Evolutionary conservation across 2,329 filamentous ascomycete genomes (phyloP), one percentile per base, ranked within the genome.

Genomic region (Colletotrichum orchidophilum): DNA sequence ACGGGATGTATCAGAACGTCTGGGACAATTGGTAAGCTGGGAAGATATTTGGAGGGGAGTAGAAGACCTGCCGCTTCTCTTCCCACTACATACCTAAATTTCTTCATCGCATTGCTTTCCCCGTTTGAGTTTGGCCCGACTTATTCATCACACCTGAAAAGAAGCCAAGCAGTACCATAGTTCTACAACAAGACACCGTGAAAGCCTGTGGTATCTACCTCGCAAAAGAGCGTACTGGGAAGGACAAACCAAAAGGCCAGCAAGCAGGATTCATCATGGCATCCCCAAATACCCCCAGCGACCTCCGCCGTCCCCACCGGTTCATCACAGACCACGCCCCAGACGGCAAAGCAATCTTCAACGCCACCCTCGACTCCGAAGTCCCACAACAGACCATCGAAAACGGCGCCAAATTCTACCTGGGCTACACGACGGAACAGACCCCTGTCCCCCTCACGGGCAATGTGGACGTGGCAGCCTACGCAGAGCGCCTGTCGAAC

Each of bases 291-390:
- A 33, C 65, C 5, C 42, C 68, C 8, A 69, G 24, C 64, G 35
- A 63, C 59, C 64, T 71, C 27, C 69, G 71, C 26, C 71, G 53
- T 58, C 74, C 71, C 65, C 74, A 74, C 33, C 78, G 79, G 52
- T 78, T 74, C 74, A 80, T 80, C 64, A 77, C 80, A 68, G 79
- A 79, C 70, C 81, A 83, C 76, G 73, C 80, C 72, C 57, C 70
- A 42, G 39, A 73, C 13, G 81, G 81, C 29, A 72, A 77, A 42
- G 80, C 82, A 29, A 74, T 83, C 58, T 81, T 83, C 74, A 79
- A 78, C 33, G 69, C 58, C 26, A 66, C 74, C 18, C 68, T 81
- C 35, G 70, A 79, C 1, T 73, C 73, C 1, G 68, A 78, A 33
- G 46, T 62, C 42, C 62, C 70, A 3, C 75, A 73, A 5, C 73